These are phyloP conservation scores for Heliamphora ciliata DNA, from an alignment of 179 eudicot species.

Conservation along the genomic window DNA sequence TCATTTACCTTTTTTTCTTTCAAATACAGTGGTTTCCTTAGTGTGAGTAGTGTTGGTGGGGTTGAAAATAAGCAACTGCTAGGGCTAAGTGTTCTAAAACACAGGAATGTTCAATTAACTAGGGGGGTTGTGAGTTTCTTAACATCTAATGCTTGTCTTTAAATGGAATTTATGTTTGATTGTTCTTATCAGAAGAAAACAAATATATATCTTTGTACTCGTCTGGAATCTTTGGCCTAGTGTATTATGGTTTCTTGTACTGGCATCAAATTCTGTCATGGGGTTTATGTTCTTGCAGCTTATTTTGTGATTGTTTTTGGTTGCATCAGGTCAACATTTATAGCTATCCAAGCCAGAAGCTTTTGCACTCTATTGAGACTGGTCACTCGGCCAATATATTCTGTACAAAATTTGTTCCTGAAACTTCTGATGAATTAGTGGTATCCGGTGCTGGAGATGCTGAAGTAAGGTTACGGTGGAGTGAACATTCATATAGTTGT, in stretches of 20 bases:
- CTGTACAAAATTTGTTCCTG: constrained; percentile 91
- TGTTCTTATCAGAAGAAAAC: background rate
- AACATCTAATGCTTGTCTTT: background rate
- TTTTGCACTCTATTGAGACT: constrained; percentile 66
- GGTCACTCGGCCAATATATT: constrained; percentile 91
- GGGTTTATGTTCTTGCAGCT: background rate
- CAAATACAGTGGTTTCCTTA: background rate
- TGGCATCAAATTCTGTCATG: background rate
- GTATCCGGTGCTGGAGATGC: constrained; percentile 98
- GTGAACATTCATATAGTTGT: constrained; percentile 3
- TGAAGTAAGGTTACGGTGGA: constrained; percentile 46
- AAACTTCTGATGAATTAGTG: constrained; percentile 83
- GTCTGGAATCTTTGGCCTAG: constrained; percentile 3
- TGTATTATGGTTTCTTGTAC: background rate
- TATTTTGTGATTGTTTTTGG: constrained; percentile 4
- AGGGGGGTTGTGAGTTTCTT: background rate
- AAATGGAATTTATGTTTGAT: background rate
- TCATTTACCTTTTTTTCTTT: background rate
- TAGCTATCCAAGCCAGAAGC: constrained; percentile 63
- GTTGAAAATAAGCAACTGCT: background rate
- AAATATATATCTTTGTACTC: background rate
- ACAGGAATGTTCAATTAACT: background rate
- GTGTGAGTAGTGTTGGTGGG: background rate
- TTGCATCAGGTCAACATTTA: constrained; percentile 71
- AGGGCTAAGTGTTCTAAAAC: background rate